Evolutionary conservation across 208 protist genomes (phyloP).

Genomic region (Wallacemonas sp.): DNA sequence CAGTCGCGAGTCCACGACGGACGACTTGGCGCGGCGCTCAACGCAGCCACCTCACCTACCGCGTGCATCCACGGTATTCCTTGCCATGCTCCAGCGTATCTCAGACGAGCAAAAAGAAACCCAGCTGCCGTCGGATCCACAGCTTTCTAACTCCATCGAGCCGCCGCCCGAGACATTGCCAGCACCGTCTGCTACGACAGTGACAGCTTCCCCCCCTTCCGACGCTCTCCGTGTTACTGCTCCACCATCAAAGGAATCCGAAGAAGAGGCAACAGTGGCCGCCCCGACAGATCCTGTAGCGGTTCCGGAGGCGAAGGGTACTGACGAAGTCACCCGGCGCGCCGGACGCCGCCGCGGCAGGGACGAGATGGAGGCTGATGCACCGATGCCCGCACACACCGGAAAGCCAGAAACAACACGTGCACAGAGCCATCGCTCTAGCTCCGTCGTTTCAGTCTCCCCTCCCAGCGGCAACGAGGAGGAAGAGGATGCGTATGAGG

Average conservation of each 20-base stretch:
- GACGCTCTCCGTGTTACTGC: no score
- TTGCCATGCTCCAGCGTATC: constrained; percentile 31
- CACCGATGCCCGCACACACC: neutral
- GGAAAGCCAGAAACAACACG: neutral
- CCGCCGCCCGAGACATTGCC: no score
- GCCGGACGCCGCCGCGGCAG: constrained; percentile 3
- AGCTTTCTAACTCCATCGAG: no score
- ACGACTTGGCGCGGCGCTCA: constrained; percentile 3
- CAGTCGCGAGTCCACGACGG: neutral
- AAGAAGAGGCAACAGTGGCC: no score
- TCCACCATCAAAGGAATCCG: no score
- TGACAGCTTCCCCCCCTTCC: no score
- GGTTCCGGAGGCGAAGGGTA: neutral
- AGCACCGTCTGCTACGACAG: no score
- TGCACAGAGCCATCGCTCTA: neutral
- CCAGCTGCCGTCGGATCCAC: neutral
- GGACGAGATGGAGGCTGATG: constrained; percentile 6
- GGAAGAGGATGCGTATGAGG: constrained; percentile 11
- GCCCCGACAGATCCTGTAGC: neutral
- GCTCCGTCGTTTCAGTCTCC: constrained; percentile 4
- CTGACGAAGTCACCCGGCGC: neutral
- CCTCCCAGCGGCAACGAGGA: neutral
- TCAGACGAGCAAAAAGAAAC: constrained; percentile 9
- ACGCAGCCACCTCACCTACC: constrained; percentile 18
- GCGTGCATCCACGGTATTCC: constrained; percentile 34